Evolutionary conservation across 805 yeast genomes (phyloP).

Genomic region (Metschnikowia hibisci): DNA sequence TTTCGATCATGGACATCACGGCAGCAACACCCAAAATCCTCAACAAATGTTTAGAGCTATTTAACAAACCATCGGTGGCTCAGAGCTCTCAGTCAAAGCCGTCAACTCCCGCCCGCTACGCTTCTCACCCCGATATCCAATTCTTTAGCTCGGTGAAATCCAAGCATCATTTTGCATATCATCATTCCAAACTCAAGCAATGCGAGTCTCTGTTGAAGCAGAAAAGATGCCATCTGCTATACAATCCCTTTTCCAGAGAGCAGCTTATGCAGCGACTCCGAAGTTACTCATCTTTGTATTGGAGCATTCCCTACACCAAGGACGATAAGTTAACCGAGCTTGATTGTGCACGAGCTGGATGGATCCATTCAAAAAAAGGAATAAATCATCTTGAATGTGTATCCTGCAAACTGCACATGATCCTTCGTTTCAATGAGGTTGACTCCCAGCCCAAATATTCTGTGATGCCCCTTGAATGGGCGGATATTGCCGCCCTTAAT

Average conservation of each 20-base stretch:
- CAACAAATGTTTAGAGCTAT: conserved; percentile 13
- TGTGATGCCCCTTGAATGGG: conserved; percentile 13
- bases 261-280: conserved; percentile 38
- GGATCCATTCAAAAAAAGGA: conserved; percentile 31
- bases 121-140: conserved; percentile 36
- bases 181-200: conserved; percentile 23
- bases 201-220: not conserved
- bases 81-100: conserved; percentile 1
- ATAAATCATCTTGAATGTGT: conserved; percentile 35
- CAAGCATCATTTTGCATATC: conserved; percentile 37
- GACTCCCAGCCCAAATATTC: conserved; percentile 13
- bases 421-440: conserved; percentile 25
- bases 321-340: conserved; percentile 39
- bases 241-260: conserved; percentile 37
- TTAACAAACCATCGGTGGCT: not conserved
- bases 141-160: conserved; percentile 34
- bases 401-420: conserved; percentile 27
- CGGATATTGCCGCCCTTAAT: conserved; percentile 26
- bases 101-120: conserved; percentile 15
- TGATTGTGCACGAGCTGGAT: conserved; percentile 49
- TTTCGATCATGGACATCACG: conserved; percentile 4
- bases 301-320: conserved; percentile 35
- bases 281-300: conserved; percentile 44
- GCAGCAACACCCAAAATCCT: conserved; percentile 16
- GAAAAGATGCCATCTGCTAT: conserved; percentile 13